Percentiles rank a stretch among this genome's conserved stretches.
These are phyloP conservation scores for Trichoderma sp. DNA, from an alignment of 2,329 filamentous ascomycete species.

Conservation along the genomic window DNA sequence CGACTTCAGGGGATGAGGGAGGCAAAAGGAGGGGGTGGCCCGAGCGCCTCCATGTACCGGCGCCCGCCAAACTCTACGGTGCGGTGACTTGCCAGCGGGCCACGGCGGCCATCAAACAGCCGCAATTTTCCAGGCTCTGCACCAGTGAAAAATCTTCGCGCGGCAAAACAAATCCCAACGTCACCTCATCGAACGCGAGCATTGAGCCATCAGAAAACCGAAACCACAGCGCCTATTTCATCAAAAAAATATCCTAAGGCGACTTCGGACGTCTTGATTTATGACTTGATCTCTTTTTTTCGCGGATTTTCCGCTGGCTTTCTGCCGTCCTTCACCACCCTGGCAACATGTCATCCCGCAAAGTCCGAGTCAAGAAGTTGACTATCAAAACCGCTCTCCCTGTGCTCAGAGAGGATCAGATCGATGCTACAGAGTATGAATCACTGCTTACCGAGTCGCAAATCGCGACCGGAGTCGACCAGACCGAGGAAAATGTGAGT, in stretches of 20 bases:
- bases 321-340: constrained; percentile 42
- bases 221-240: constrained; percentile 54
- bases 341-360: constrained; percentile 63
- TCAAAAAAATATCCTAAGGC: constrained; percentile 52
- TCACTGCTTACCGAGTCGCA: constrained; percentile 77
- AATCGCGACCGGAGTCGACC: constrained; percentile 96
- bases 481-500: constrained; percentile 95
- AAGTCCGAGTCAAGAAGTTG: constrained; percentile 86
- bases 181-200: constrained; percentile 54
- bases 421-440: constrained; percentile 85
- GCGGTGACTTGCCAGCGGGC: constrained; percentile 33
- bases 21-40: constrained; percentile 39
- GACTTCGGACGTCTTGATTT: constrained; percentile 58
- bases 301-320: constrained; percentile 58
- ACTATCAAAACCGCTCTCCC: constrained; percentile 86
- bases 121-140: constrained; percentile 34
- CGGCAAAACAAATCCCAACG: constrained; percentile 58
- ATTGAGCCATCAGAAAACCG: constrained; percentile 56
- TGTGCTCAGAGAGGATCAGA: constrained; percentile 85
- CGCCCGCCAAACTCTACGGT: constrained; percentile 25
- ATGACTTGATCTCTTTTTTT: constrained; percentile 66
- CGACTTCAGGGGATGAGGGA: constrained; percentile 28
- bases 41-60: constrained; percentile 36
- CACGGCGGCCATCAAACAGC: constrained; percentile 33
- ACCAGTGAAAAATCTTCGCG: constrained; percentile 57